These are phyloP conservation scores for Davidsoniella neocaledoniae DNA, from an alignment of 2,329 filamentous ascomycete species.

Conservation along the genomic window DNA sequence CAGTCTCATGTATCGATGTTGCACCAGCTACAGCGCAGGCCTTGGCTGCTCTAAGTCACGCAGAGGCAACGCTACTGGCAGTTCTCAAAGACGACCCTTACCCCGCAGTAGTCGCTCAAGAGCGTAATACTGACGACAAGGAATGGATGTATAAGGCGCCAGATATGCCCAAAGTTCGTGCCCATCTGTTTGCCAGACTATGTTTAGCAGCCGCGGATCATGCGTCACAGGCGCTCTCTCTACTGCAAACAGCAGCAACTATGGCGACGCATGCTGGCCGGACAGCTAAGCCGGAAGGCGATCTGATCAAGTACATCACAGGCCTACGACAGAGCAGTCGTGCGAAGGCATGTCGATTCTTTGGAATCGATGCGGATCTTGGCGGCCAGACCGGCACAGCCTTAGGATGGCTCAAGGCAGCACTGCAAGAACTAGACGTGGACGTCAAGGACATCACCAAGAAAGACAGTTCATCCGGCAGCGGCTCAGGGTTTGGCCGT, in stretches of 20 bases:
- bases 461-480: conserved; percentile 25
- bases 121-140: conserved; percentile 63
- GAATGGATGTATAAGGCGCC: conserved; percentile 96
- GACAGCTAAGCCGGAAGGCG: conserved; percentile 38
- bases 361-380: conserved; percentile 77
- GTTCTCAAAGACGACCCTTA: conserved; percentile 93
- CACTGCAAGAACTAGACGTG: conserved; percentile 56
- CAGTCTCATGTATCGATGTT: conserved; percentile 34
- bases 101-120: conserved; percentile 62
- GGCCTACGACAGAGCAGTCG: conserved; percentile 59
- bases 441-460: conserved; percentile 26
- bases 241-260: conserved; percentile 26
- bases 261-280: not conserved
- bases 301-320: conserved; percentile 55
- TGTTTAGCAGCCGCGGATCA: conserved; percentile 83
- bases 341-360: conserved; percentile 76
- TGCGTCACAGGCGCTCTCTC: conserved; percentile 50
- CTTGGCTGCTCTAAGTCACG: conserved; percentile 52
- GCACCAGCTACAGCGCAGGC: conserved; percentile 34
- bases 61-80: conserved; percentile 77
- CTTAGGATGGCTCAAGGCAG: conserved; percentile 73
- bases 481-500: conserved; percentile 37
- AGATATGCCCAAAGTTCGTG: conserved; percentile 73
- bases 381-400: conserved; percentile 66
- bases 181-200: conserved; percentile 71